Base-by-base conservation (phyloP, 2,329 filamentous ascomycete genomes). In the Diaporthe humulicola region DNA sequence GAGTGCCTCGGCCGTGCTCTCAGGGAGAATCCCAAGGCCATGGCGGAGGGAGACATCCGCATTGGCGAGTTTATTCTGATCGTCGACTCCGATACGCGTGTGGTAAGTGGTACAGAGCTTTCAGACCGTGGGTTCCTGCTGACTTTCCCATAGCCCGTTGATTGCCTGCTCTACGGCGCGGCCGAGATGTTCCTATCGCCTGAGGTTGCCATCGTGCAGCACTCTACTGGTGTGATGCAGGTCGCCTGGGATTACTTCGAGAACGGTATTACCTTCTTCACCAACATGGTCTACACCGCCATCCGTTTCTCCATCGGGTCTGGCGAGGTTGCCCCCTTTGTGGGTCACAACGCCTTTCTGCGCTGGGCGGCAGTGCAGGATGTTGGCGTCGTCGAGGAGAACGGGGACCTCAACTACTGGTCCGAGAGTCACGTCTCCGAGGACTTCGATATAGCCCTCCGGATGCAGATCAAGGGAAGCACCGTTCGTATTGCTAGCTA, bases 201-300 rank as follows among this genome's bases (percentile, higher is more conserved):
- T 0, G 90, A 94, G 78, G 91, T 93, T 0, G 93, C 89, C 40
- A 94, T 94, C 79, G 86, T 94, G 73, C 93, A 94, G 80, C 93
- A 93, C 83, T 89, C 90, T 0, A 93, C 92, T 8, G 92, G 93
- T 36, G 93, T 95, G 75, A 95, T 95, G 93, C 91, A 95, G 77
- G 92, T 95, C 25, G 89, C 91, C 1, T 85, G 90, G 79, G 91
- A 88, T 74, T 94, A 91, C 83, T 95, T 95, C 79, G 93, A 95
- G 82, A 93, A 93, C 78, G 92, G 85, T 22, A 93, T 94, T 79
- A 94, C 93, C 1, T 95, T 93, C 85, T 95, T 95, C 84, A 95
- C 93, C 56, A 92, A 95, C 80, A 88, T 95, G 70, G 91, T 95
- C 78, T 96, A 95, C 85, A 92, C 90, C 0, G 90, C 92, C 45